Conservation (phyloP, 306 rosid genomes). For the Quercus engelmannii region DNA sequence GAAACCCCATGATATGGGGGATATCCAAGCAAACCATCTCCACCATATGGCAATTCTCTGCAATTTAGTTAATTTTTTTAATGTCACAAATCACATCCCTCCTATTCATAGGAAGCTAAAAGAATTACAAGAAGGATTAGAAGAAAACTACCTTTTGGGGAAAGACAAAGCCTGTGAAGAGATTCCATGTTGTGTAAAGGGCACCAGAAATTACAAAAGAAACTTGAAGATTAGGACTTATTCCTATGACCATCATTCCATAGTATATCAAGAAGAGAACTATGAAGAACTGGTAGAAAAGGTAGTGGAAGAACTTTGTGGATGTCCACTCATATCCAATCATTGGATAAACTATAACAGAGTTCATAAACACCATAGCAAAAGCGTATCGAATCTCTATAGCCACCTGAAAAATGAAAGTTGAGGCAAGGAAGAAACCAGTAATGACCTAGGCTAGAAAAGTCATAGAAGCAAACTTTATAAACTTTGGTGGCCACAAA, state of each 20-base stretch:
- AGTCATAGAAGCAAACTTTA: too few relatives aligned
- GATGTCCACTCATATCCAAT: constrained; percentile 34
- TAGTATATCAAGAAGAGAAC: constrained; percentile 25
- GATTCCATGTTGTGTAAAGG: constrained; percentile 21
- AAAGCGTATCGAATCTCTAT: constrained; percentile 23
- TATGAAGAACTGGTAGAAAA: constrained; percentile 22
- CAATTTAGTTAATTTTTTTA: background rate
- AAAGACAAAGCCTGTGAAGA: constrained; percentile 34
- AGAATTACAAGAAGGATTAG: background rate
- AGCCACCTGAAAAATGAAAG: constrained; percentile 13
- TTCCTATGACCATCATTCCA: constrained; percentile 29
- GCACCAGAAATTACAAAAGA: constrained; percentile 8
- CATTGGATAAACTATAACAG: constrained; percentile 15
- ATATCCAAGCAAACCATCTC: constrained; percentile 37
- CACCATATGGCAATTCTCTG: constrained; percentile 34
- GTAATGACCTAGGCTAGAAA: background rate
- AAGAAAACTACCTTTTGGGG: constrained; percentile 19
- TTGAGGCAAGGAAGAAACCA: background rate
- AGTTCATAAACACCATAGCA: background rate
- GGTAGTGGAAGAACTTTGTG: constrained; percentile 29
- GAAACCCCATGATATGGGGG: constrained; percentile 33
- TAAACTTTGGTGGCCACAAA: too few relatives aligned
- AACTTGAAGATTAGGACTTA: constrained; percentile 27
- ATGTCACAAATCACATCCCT: background rate
- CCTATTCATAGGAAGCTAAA: background rate